Evolutionary conservation across 805 yeast genomes (phyloP).

Genomic region (Lipomyces yamadae): DNA sequence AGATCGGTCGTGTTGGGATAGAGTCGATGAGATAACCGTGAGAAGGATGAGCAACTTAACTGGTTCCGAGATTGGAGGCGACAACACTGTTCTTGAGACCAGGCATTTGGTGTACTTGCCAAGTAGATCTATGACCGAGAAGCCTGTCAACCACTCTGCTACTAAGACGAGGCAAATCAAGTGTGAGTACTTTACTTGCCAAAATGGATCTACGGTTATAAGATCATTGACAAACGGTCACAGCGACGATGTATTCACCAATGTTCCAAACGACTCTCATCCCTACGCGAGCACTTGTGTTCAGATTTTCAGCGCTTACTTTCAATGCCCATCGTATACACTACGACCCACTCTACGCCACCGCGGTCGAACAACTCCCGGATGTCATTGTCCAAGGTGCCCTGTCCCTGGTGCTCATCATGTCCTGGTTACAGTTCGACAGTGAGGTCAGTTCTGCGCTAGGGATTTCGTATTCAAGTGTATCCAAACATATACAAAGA

Average conservation of each 20-base stretch:
- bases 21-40: constrained; percentile 15
- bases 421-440: constrained; percentile 55
- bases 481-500: constrained; percentile 1
- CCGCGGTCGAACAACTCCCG: constrained; percentile 61
- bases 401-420: constrained; percentile 62
- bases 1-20: not conserved
- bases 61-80: not conserved
- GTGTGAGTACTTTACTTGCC: not conserved
- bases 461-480: not conserved
- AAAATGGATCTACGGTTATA: not conserved
- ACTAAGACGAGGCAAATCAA: not conserved
- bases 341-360: constrained; percentile 63
- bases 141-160: not conserved
- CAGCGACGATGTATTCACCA: constrained; percentile 4
- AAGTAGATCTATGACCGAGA: not conserved
- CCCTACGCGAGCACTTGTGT: constrained; percentile 30
- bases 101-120: constrained; percentile 22
- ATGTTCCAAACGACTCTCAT: constrained; percentile 15
- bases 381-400: constrained; percentile 81
- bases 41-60: constrained; percentile 13
- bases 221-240: not conserved
- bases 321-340: constrained; percentile 87
- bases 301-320: constrained; percentile 68
- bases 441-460: constrained; percentile 2
- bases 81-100: constrained; percentile 19